Evolutionary conservation across 768 basidiomycete species (phyloP), one percentile per base, ranked within the genome.

Genomic region (Boletus rex-veris): DNA sequence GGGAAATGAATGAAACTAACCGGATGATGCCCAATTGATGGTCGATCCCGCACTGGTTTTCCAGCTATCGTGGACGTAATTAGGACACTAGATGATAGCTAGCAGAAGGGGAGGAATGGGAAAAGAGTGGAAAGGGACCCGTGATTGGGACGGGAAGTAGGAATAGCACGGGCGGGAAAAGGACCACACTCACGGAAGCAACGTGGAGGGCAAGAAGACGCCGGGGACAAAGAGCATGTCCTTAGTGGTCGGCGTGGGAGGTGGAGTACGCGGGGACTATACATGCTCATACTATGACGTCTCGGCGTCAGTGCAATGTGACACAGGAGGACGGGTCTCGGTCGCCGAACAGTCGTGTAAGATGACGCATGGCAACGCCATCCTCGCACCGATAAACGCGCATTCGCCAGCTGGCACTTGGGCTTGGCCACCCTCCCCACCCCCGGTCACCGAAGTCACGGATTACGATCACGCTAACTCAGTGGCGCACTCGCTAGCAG

Each of bases 1-100:
- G 48, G 42, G 58, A 66, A 60, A 66, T 66, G 60, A 68, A 66
- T 50, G 59, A 52, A 57, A 35, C 66, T 52, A 15, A 67, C 66
- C 66, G 51, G 52, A 41, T 14, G 38, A 45, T 55, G 36, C 54
- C 50, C 21, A 24, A 24, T 54, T 58, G 62, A 67, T 57, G 55
- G 59, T 56, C 60, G 55, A 64, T 68, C 64, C 42, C 31, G 44
- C 40, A 51, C 57, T 54, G 51, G 53, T 46, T 54, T 36, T 35
- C 18, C 19, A 35, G 37, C 10, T 4, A 21, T 41, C 7, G 38
- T 9, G 36, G 31, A 50, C 52, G 51, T 45, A 35, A 35, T 35
- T 35, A 35, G 33, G 33, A 35, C 37, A n/a, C 16, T 31, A 36
- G 31, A 33, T 40, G 28, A 24, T n/a, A 36, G 36, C 39, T 28